Evolutionary conservation across 2,329 filamentous ascomycete genomes (phyloP).

Genomic region (Ascomycota sp.): DNA sequence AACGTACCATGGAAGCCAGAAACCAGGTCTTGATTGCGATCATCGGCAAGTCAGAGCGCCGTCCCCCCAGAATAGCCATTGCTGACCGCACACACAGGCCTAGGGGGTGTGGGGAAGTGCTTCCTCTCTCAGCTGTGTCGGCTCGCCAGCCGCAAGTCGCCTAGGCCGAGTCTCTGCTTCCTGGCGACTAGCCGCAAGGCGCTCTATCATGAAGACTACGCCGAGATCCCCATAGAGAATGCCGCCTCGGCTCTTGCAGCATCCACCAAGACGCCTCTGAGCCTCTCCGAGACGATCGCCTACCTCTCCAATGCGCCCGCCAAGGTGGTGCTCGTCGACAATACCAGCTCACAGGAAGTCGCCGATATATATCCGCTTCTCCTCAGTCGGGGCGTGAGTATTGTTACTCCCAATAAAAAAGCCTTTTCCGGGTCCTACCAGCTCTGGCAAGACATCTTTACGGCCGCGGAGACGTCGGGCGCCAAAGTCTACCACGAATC

Average conservation of each 20-base stretch:
- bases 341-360: constrained; percentile 78
- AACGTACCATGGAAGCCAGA: constrained; percentile 19
- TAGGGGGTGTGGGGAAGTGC: constrained; percentile 79
- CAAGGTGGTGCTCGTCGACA: constrained; percentile 75
- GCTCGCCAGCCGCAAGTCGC: constrained; percentile 44
- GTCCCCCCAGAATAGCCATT: not conserved
- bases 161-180: constrained; percentile 60
- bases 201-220: constrained; percentile 54
- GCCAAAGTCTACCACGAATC: constrained; percentile 90
- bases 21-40: constrained; percentile 32
- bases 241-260: constrained; percentile 41
- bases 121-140: constrained; percentile 67
- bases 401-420: constrained; percentile 98
- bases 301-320: constrained; percentile 62
- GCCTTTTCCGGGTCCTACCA: constrained; percentile 68
- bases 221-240: constrained; percentile 39
- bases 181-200: constrained; percentile 73
- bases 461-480: constrained; percentile 44
- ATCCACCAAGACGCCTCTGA: constrained; percentile 43
- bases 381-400: constrained; percentile 61
- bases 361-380: constrained; percentile 69
- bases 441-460: constrained; percentile 77
- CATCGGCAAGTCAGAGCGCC: constrained; percentile 18
- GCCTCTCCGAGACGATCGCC: constrained; percentile 49
- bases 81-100: constrained; percentile 48